Base-by-base conservation (phyloP, 805 yeast species). In the Yarrowia divulgata region DNA sequence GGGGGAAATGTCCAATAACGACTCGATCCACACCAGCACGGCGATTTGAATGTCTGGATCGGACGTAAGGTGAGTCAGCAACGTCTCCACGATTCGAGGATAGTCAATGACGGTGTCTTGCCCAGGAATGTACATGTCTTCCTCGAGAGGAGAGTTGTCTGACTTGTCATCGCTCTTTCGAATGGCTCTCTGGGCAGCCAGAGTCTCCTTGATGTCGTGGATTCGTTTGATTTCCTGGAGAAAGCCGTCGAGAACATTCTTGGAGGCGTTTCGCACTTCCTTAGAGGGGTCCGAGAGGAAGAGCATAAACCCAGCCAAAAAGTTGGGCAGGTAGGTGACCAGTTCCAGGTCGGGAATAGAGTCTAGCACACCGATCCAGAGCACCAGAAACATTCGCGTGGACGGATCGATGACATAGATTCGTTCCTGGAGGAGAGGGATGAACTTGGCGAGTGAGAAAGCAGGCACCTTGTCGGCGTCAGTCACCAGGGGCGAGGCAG, bases 331-430 rank as follows among this genome's bases (percentile, higher is more conserved):
- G 76, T 90, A 95, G 0, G 96, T 85, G 19, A 95, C 87, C 70
- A 95, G 81, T 74, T 94, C 97, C 68, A 94, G 81, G 67, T 94
- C 96, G 0, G 99, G 98, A 8, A 93, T 91, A 12, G 95, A 92
- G 78, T 94, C 95, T 62, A 95, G 82, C n/a, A 95, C 85, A 72
- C 92, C 90, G 60, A 95, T 84, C 99, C 99, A 95, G 66, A 96
- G 91, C 13, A 95, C 94, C 69, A 95, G 81, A 75, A 95, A 95
- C 80, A 92, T 89, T 72, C 97, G 84, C 0, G 98, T 93, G 75
- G 90, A 91, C 1, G 98, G 97, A 74, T 95, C 96, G 40, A 91
- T 89, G 0, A 95, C 93, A 75, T 91, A 91, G 79, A 95, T 91
- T 72, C 98, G 83, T 77, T 95, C 99, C 71, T 90, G 87, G 54